phyloP scores from a whole-genome alignment of 1,139 yeast species.

The Geotrichum bryndzae region DNA sequence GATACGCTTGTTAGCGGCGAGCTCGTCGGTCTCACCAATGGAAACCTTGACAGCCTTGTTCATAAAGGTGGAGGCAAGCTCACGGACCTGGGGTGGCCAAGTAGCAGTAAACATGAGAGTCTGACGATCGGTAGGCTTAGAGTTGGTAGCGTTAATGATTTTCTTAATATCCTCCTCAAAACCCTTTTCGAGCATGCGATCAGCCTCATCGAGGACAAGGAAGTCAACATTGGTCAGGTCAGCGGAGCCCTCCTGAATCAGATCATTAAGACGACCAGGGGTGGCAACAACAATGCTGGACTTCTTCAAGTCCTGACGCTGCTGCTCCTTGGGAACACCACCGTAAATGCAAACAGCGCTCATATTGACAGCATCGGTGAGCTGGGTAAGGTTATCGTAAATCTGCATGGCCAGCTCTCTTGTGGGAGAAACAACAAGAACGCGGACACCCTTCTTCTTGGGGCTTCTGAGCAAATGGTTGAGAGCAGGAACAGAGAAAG shows the following conservation, averaged over 20 bases:
- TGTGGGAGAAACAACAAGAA: slow-evolving; percentile 88
- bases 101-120: slow-evolving; percentile 88
- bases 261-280: slow-evolving; percentile 91
- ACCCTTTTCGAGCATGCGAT: slow-evolving; percentile 95
- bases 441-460: slow-evolving; percentile 50
- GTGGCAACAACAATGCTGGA: slow-evolving; percentile 88
- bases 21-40: slow-evolving; percentile 90
- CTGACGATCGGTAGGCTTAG: slow-evolving; percentile 47
- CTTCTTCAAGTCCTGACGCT: slow-evolving; percentile 57
- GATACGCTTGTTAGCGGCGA: slow-evolving; percentile 88
- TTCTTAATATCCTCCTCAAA: slow-evolving; percentile 92
- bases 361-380: slow-evolving; percentile 57
- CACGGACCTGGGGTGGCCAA: slow-evolving; percentile 90
- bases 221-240: slow-evolving; percentile 64
- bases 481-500: slow-evolving; percentile 97
- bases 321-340: slow-evolving; percentile 95
- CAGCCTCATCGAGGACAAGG: slow-evolving; percentile 93
- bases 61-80: slow-evolving; percentile 70
- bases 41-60: slow-evolving; percentile 74
- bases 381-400: slow-evolving; percentile 68
- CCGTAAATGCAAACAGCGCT: slow-evolving; percentile 88
- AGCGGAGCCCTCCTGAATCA: slow-evolving; percentile 82
- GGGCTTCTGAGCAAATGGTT: slow-evolving; percentile 45
- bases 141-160: slow-evolving; percentile 55
- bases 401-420: slow-evolving; percentile 95